A percentile compares a stretch with the other conserved stretches of the same genome.
phyloP scores from a whole-genome alignment of 2,329 filamentous ascomycete genomes.

The Hypoxylon sp. region DNA sequence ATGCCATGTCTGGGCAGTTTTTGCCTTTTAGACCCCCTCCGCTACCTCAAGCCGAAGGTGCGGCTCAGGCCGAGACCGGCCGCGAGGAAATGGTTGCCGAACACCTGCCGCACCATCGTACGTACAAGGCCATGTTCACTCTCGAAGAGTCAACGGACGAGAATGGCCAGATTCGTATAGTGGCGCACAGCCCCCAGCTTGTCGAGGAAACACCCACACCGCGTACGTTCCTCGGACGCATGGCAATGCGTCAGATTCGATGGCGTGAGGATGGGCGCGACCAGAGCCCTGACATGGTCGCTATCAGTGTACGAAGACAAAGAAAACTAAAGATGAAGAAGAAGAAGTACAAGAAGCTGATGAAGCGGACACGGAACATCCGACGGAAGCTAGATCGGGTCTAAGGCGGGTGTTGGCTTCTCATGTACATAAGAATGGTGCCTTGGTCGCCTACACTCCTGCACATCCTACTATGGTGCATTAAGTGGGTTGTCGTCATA shows the following conservation, averaged over 20 bases:
- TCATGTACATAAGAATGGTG: conserved; percentile 43
- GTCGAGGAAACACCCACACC: conserved; percentile 63
- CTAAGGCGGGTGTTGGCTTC: conserved; percentile 54
- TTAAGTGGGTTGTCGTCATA: conserved; percentile 46
- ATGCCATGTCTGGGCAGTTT: conserved; percentile 78
- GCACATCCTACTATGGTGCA: conserved; percentile 24
- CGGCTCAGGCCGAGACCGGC: conserved; percentile 58
- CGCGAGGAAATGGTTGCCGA: conserved; percentile 52
- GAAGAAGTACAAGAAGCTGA: conserved; percentile 99
- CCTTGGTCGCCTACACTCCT: conserved; percentile 23
- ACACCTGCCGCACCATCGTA: conserved; percentile 63
- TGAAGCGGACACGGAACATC: conserved; percentile 90
- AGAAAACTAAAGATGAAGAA: conserved; percentile 99
- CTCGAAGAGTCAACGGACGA: conserved; percentile 76
- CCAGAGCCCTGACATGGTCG: conserved; percentile 72
- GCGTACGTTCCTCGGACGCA: conserved; percentile 77
- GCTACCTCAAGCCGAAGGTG: conserved; percentile 74
- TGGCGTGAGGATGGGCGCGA: conserved; percentile 68
- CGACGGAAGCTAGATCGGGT: conserved; percentile 85
- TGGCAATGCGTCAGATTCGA: conserved; percentile 74
- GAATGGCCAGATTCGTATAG: conserved; percentile 72
- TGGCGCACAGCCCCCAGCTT: conserved; percentile 72
- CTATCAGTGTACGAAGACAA: conserved; percentile 93
- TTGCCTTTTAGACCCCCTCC: conserved; percentile 90
- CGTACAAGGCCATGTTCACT: conserved; percentile 76